Conservation (phyloP, 768 basidiomycete species). For the Gymnopilus junonius region DNA sequence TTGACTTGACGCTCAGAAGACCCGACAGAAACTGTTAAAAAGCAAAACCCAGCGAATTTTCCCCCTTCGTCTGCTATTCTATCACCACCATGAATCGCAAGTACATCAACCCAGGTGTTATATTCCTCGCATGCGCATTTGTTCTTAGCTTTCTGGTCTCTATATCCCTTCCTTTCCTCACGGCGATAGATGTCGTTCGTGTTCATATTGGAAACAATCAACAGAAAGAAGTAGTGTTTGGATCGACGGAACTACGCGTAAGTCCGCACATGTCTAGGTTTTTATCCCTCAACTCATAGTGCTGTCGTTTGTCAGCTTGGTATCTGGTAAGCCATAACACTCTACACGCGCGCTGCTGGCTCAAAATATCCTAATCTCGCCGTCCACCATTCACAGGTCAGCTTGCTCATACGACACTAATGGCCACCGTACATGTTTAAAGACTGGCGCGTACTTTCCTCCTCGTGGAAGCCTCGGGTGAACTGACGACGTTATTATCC, state of each 20-base stretch:
- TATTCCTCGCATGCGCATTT: conserved; percentile 58
- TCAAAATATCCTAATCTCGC: background rate
- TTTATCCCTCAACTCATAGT: background rate
- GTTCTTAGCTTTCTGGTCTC: conserved; percentile 69
- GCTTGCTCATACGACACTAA: conserved; percentile 55
- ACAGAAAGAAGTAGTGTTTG: conserved; percentile 22
- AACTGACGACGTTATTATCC: too few relatives aligned
- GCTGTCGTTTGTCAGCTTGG: conserved; percentile 53
- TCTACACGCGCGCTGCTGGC: background rate
- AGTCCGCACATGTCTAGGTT: conserved; percentile 29
- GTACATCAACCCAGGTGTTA: conserved; percentile 65
- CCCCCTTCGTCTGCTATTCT: conserved; percentile 9
- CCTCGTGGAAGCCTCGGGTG: too few relatives aligned
- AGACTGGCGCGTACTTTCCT: conserved; percentile 45
- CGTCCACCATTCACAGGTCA: conserved; percentile 50
- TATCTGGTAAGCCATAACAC: conserved; percentile 62
- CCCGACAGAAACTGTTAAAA: background rate
- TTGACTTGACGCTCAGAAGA: background rate
- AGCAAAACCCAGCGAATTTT: background rate
- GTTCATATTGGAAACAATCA: conserved; percentile 46
- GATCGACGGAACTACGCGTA: conserved; percentile 56
- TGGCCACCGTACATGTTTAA: conserved; percentile 14
- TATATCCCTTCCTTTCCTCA: conserved; percentile 71
- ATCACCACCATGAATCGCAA: conserved; percentile 36
- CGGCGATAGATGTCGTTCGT: conserved; percentile 68